Base-by-base conservation (phyloP, 805 yeast genomes). In the Grigorovia transvaalensis region DNA sequence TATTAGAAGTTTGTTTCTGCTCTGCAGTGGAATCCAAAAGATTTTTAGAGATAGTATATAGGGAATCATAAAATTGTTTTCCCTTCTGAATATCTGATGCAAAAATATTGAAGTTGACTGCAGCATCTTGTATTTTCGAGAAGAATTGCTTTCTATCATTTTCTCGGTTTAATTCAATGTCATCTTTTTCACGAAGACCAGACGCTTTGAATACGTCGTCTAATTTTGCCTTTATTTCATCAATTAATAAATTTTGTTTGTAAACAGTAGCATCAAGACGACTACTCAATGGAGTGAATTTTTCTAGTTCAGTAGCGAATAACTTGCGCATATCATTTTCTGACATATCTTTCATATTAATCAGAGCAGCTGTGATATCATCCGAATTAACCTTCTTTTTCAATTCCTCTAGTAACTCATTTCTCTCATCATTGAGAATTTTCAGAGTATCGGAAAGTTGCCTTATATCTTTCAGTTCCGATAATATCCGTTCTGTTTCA, bases 361-460 rank as follows among this genome's bases (percentile, higher is more conserved):
- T 77, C 35, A 91, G 72, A 12, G 83, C 72, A 50, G 84, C 82
- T 0, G 96, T 84, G 48, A 89, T 88, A 63, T 91, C 97, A 68
- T 91, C 98, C 13, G 76, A 74, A 59, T 83, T 93, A 38, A 86
- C 81, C 47, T 78, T 77, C 7, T 72, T 75, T 61, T 88, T 88
- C 60, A 91, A 73, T 48, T 82, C 87, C 1, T 74, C 74, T 40
- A 86, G 71, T 1, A 84, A 74, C 42, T 79, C 73, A 6, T 71
- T 65, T 46, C 95, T 79, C 63, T 86, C 93, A 35, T 76, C 71
- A 58, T 81, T 81, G 53, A 88, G 63, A 45, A 78, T 73, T 52
- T 78, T 78, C 60, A 91, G 73, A 51, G 82, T 83, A 47, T 78
- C 79, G 46, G 84, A 70, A 17, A 75, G 65, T n/a, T 76, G 73